Base-by-base conservation (phyloP, 257 asterid species). In the Solanum chiquidenum region DNA sequence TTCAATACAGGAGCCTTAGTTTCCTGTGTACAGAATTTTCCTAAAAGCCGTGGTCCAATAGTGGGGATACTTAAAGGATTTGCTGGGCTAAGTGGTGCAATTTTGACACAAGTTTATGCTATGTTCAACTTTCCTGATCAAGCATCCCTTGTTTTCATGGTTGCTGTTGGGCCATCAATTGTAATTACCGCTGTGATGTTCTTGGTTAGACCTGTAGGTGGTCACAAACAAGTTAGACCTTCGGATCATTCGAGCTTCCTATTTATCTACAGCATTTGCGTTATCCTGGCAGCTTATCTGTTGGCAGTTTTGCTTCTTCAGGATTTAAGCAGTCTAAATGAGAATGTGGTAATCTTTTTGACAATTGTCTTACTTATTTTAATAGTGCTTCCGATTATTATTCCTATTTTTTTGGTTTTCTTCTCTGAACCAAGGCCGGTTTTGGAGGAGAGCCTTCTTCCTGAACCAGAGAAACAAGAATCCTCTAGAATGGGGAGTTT, bases 1-100 rank as follows among this genome's bases (percentile, higher is more conserved):
- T 91, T 90, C 89, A 89, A 89, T 86, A 90, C 91, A 20, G 92
- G 92, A 87, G 92, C 93, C 37, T 90, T 89, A 69, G 92, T 91
- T 80, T 91, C 88, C 64, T 83, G 91, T 55, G 89, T 89, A 8
- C 92, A 90, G 75, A 91, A 89, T 83, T 91, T 90, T 25, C 92
- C 91, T 37, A 90, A 91, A 88, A 90, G 85, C 88, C 90, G 92
- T 23, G 92, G 91, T 82, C 92, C 92, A 27, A 64, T 88, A 72
- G 91, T 91, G 86, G 91, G 93, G 66, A 91, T 87, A 73, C 89
- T 87, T 55, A 91, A 91, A 84, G 93, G 93, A 62, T 91, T 91
- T 83, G 91, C 93, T 68, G 91, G 92, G 86, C 42, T 91, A 80
- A 91, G 91, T 83, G 92, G 92, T 80, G 93, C 93, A 66, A 88